Percentiles rank a stretch among this genome's conserved stretches.
phyloP scores from a whole-genome alignment of 2,329 filamentous ascomycete genomes.

The Aspergillaceae sp. region DNA sequence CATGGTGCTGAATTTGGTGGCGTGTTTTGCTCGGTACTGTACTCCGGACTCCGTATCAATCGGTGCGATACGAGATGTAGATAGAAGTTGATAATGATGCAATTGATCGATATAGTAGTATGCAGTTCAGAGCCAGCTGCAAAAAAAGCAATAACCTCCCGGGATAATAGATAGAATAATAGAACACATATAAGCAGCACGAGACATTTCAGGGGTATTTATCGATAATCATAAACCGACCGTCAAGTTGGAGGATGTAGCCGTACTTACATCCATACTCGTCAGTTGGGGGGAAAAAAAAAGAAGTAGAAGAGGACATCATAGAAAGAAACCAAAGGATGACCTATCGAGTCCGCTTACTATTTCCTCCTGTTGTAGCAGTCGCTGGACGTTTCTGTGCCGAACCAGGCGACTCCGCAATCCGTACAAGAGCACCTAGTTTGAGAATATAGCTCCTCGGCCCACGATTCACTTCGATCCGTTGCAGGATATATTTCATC shows the following conservation, averaged over 20 bases:
- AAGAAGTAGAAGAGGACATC: background rate
- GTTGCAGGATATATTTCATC: conserved; percentile 25
- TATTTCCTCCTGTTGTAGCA: conserved; percentile 13
- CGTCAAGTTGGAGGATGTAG: background rate
- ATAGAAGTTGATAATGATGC: no score
- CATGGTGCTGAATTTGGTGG: background rate
- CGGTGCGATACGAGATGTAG: no score
- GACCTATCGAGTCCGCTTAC: conserved; percentile 26
- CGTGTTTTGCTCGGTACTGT: background rate
- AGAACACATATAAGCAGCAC: background rate
- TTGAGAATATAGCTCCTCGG: conserved; percentile 28
- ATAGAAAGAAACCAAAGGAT: background rate
- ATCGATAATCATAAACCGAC: background rate
- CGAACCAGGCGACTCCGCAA: conserved; percentile 15
- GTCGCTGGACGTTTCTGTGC: conserved; percentile 28
- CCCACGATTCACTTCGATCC: conserved; percentile 38
- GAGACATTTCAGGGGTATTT: conserved; percentile 1
- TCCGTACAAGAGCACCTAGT: conserved; percentile 23
- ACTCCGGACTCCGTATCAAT: background rate
- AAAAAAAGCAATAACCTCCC: background rate
- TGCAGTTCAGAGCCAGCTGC: no score
- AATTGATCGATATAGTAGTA: no score
- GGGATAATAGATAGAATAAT: background rate
- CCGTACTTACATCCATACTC: background rate
- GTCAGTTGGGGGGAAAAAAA: background rate